A percentile compares a stretch with the other conserved stretches of the same genome.
Conservation (phyloP, 805 yeast species). For the Candida sithepensis region DNA sequence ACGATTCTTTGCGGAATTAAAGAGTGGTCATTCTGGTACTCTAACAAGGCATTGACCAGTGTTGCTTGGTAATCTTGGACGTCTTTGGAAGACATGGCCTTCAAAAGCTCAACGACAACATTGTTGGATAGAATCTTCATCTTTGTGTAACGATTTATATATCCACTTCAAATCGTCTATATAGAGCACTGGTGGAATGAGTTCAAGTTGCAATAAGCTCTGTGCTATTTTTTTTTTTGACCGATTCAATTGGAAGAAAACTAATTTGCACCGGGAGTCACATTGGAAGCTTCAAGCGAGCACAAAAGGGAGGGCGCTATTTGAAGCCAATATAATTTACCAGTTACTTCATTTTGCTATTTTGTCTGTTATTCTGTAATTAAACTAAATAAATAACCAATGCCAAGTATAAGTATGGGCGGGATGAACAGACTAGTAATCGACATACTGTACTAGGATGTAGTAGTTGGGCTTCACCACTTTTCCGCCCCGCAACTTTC, state of each 20-base stretch:
- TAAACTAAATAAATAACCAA: too few species aligned
- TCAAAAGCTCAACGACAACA: slow-evolving; percentile 29
- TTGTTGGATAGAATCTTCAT: slow-evolving; percentile 36
- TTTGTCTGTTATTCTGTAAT: too few species aligned
- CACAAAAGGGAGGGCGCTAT: slow-evolving; percentile 10
- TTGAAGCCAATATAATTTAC: background rate
- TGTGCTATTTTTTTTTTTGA: too few species aligned
- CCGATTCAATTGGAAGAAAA: too few species aligned
- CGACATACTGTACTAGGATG: slow-evolving; percentile 13
- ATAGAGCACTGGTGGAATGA: too few species aligned
- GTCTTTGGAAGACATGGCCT: slow-evolving; percentile 22
- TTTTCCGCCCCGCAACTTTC: slow-evolving; percentile 36
- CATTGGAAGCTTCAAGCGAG: slow-evolving; percentile 3
- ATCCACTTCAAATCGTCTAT: too few species aligned
- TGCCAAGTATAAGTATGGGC: too few species aligned
- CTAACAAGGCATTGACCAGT: slow-evolving; percentile 35
- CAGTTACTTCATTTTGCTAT: too few species aligned
- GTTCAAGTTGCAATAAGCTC: too few species aligned
- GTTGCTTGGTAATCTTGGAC: slow-evolving; percentile 35
- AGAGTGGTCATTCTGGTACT: slow-evolving; percentile 40
- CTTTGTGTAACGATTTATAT: too few species aligned
- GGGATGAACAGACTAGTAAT: background rate
- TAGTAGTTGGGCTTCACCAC: slow-evolving; percentile 42
- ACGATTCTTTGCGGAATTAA: slow-evolving; percentile 56
- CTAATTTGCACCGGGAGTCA: too few species aligned